These are phyloP conservation scores for Chlorophyllum brunneum DNA, from an alignment of 768 basidiomycete genomes.

Conservation along the genomic window DNA sequence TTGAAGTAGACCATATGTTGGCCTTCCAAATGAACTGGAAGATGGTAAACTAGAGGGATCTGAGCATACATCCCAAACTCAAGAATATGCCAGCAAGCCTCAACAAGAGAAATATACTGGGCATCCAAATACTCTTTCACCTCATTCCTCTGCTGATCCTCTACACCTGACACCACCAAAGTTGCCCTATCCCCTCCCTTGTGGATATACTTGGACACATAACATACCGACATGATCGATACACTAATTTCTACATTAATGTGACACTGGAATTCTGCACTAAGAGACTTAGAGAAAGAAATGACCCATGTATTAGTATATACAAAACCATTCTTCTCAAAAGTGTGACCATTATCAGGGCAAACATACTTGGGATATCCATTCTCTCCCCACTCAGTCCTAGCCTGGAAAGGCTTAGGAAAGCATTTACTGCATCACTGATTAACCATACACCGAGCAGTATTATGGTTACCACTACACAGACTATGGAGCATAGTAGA, in stretches of 20 bases:
- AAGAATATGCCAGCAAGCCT: slow-evolving; percentile 33
- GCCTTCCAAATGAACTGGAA: slow-evolving; percentile 39
- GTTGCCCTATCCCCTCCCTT: slow-evolving; percentile 43
- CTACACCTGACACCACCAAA: too few relatives aligned
- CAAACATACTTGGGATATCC: slow-evolving; percentile 36
- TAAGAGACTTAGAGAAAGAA: slow-evolving; percentile 33
- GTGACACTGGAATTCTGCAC: slow-evolving; percentile 36
- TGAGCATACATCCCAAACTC: slow-evolving; percentile 29
- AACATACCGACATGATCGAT: slow-evolving; percentile 38
- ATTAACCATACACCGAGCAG: slow-evolving; percentile 38
- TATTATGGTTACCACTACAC: slow-evolving; percentile 31
- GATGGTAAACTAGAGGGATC: slow-evolving; percentile 33
- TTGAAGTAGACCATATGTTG: slow-evolving; percentile 36
- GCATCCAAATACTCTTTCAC: slow-evolving; percentile 33
- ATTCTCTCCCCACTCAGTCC: slow-evolving; percentile 32
- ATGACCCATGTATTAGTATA: slow-evolving; percentile 44
- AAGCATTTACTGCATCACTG: slow-evolving; percentile 39
- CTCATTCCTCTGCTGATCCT: slow-evolving; percentile 31
- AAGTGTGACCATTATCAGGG: slow-evolving; percentile 28
- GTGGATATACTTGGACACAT: slow-evolving; percentile 46
- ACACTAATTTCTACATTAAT: slow-evolving; percentile 45
- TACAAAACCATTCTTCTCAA: slow-evolving; percentile 15
- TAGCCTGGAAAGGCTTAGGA: slow-evolving; percentile 33
- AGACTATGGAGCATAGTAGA: slow-evolving; percentile 35
- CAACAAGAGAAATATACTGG: slow-evolving; percentile 30